A percentile compares a stretch with the other conserved stretches of the same genome.
These are phyloP conservation scores for Myxozyma vanderwaltii DNA, from an alignment of 805 yeast species.

Conservation along the genomic window DNA sequence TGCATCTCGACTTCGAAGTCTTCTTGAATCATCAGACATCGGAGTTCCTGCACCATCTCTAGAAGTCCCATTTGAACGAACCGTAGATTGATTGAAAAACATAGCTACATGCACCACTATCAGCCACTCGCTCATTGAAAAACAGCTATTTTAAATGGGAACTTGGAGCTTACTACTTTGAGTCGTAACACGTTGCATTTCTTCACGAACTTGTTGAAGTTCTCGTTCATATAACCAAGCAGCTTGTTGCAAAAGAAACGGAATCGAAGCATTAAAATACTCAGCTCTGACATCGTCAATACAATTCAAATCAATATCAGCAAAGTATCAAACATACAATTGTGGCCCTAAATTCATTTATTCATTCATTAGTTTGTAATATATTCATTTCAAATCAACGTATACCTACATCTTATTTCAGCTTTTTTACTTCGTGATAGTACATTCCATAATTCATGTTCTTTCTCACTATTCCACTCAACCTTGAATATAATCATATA, in stretches of 20 bases:
- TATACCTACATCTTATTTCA: slow-evolving; percentile 42
- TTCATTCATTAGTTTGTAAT: not conserved
- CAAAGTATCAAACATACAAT: slow-evolving; percentile 40
- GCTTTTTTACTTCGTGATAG: slow-evolving; percentile 40
- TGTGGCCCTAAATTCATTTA: slow-evolving; percentile 39
- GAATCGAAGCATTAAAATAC: slow-evolving; percentile 44
- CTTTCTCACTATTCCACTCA: slow-evolving; percentile 42
- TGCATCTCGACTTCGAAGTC: slow-evolving; percentile 1
- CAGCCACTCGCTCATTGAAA: not conserved
- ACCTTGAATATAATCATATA: slow-evolving; percentile 19
- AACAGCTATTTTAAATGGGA: not conserved
- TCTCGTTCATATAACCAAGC: slow-evolving; percentile 49
- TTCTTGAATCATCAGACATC: not conserved
- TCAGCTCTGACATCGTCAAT: slow-evolving; percentile 36
- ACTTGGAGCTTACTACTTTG: slow-evolving; percentile 9
- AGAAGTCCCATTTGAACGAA: not conserved
- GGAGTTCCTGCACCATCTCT: slow-evolving; percentile 5
- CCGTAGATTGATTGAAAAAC: slow-evolving; percentile 8
- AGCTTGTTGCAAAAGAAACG: slow-evolving; percentile 47
- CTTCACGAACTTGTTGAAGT: slow-evolving; percentile 41
- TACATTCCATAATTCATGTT: slow-evolving; percentile 42
- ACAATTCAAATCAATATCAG: slow-evolving; percentile 16
- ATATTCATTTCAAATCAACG: not conserved
- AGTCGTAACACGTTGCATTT: slow-evolving; percentile 37
- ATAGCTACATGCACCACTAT: not conserved